These are phyloP conservation scores for Candida dubliniensis DNA, from an alignment of 1,139 yeast genomes.

Conservation along the genomic window DNA sequence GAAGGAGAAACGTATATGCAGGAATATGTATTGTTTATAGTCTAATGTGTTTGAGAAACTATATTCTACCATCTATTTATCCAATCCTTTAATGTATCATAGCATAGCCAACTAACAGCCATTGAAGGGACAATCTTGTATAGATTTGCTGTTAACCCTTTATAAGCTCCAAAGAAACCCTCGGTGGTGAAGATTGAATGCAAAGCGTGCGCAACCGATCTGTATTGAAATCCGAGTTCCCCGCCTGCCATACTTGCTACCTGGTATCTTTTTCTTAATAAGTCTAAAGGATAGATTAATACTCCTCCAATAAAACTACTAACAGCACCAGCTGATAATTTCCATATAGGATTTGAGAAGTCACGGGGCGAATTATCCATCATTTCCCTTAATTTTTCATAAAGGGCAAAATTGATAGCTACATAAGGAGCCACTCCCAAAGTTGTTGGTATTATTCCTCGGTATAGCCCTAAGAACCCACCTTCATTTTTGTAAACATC, in stretches of 20 bases:
- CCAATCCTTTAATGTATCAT: slow-evolving; percentile 60
- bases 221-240: slow-evolving; percentile 78
- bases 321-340: slow-evolving; percentile 77
- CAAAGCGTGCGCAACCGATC: slow-evolving; percentile 71
- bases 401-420: slow-evolving; percentile 87
- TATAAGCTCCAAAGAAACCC: slow-evolving; percentile 80
- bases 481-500: slow-evolving; percentile 77
- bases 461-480: slow-evolving; percentile 71
- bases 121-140: slow-evolving; percentile 91
- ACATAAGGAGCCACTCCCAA: slow-evolving; percentile 96
- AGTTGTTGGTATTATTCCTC: slow-evolving; percentile 87
- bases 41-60: not conserved
- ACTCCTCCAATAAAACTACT: slow-evolving; percentile 73
- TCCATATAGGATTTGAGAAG: slow-evolving; percentile 51
- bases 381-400: slow-evolving; percentile 72
- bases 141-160: slow-evolving; percentile 84
- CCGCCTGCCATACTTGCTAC: slow-evolving; percentile 82
- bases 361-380: slow-evolving; percentile 38
- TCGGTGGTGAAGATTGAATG: slow-evolving; percentile 65
- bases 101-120: slow-evolving; percentile 93
- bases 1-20: slow-evolving; percentile 8
- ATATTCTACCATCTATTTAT: slow-evolving; percentile 33
- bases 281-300: slow-evolving; percentile 86
- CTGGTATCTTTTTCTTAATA: slow-evolving; percentile 85
- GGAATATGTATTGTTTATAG: slow-evolving; percentile 2